phyloP scores from a whole-genome alignment of 805 yeast genomes.

The Metschnikowia rubicola region DNA sequence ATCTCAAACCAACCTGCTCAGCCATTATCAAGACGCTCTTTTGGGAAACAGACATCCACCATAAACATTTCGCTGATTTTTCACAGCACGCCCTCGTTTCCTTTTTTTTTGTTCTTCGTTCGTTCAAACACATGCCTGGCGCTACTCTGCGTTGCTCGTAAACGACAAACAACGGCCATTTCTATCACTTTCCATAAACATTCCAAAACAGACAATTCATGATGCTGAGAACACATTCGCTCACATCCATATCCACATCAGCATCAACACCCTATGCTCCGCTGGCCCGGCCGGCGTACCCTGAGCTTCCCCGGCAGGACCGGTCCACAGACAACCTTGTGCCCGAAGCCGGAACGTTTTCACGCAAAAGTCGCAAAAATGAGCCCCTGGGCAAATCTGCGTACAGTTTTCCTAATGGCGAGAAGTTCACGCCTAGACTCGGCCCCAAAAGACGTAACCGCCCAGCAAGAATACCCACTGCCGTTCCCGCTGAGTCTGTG shows the following conservation, averaged over 20 bases:
- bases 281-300: slow-evolving; percentile 2
- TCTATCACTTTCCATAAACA: neutral
- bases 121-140: neutral
- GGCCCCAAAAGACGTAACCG: slow-evolving; percentile 38
- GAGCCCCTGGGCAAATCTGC: slow-evolving; percentile 6
- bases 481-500: neutral
- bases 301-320: slow-evolving; percentile 7
- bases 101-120: neutral
- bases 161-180: neutral
- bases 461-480: slow-evolving; percentile 29
- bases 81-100: neutral
- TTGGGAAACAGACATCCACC: neutral
- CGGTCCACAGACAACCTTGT: slow-evolving; percentile 39
- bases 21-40: neutral
- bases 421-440: slow-evolving; percentile 46
- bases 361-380: slow-evolving; percentile 33
- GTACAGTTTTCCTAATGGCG: slow-evolving; percentile 53
- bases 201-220: neutral
- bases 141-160: neutral
- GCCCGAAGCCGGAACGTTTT: slow-evolving; percentile 37
- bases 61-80: neutral
- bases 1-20: neutral
- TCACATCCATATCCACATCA: slow-evolving; percentile 8
- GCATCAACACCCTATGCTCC: slow-evolving; percentile 1
- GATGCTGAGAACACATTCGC: slow-evolving; percentile 14